Evolutionary conservation across 805 yeast species (phyloP).

Genomic region (Saccharomyces eubayanus): DNA sequence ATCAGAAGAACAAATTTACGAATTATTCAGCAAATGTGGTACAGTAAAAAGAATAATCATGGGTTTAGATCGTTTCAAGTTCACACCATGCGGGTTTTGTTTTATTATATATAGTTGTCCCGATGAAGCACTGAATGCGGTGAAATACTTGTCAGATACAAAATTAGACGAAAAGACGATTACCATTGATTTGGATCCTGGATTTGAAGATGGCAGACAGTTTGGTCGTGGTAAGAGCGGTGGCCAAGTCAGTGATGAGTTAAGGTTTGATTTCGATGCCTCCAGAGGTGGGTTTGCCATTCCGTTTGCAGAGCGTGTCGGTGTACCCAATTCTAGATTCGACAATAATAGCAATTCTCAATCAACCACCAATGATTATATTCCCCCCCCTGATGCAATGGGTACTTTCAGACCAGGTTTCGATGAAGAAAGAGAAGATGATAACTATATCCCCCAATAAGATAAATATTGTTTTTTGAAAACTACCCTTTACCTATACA

Average conservation of each 20-base stretch:
- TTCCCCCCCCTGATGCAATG: slow-evolving; percentile 11
- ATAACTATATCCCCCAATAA: slow-evolving; percentile 6
- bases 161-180: slow-evolving; percentile 75
- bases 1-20: slow-evolving; percentile 90
- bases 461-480: background rate
- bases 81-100: slow-evolving; percentile 95
- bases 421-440: slow-evolving; percentile 2
- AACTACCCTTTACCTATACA: background rate
- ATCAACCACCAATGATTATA: slow-evolving; percentile 4
- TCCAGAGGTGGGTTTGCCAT: slow-evolving; percentile 41
- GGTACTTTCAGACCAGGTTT: slow-evolving; percentile 6
- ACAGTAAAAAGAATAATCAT: slow-evolving; percentile 70
- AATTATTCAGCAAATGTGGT: slow-evolving; percentile 77
- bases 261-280: slow-evolving; percentile 42
- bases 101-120: slow-evolving; percentile 70
- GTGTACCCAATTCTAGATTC: slow-evolving; percentile 2
- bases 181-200: slow-evolving; percentile 90
- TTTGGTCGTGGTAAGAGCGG: slow-evolving; percentile 90
- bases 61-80: slow-evolving; percentile 87
- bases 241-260: slow-evolving; percentile 80
- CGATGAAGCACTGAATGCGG: slow-evolving; percentile 69
- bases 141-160: slow-evolving; percentile 74
- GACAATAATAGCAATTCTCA: background rate
- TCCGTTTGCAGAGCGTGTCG: slow-evolving; percentile 30
- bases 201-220: slow-evolving; percentile 91